Base-by-base conservation (phyloP, 208 protist genomes). In the Porcisia hertigi region DNA sequence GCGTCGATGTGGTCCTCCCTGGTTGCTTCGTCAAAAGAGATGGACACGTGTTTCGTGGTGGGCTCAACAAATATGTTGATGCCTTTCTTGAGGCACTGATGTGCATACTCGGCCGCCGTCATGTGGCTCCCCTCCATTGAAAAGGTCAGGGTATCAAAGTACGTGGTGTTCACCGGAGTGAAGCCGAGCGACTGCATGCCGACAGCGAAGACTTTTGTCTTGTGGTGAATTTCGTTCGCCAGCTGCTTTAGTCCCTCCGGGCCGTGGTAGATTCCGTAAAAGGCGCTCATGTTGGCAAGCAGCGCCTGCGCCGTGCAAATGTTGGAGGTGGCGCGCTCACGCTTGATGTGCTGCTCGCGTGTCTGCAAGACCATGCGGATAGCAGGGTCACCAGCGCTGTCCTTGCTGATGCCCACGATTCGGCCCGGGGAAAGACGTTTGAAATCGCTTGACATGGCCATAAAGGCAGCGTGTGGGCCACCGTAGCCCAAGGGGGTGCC, bases 221-320 rank as follows among this genome's bases (percentile, higher is more conserved):
- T 86, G 20, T 49, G 39, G 80, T 99, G 96, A 36, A 99, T 93
- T 63, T 90, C 86, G n/a, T 83, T 71, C 4, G 96, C 97, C 75
- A 99, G 98, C 57, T 93, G 82, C 71, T 88, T 96, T 6, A 99
- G 80, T 39, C 98, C 98, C 34, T 98, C 83, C 43, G 98, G 96
- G 23, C 99, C 99, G 81, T 99, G 99, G 87, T 99, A 99, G 59
- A 99, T 88, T 25, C 85, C 97, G 89, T 99, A 99, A 79, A 99
- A 98, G 71, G 95, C 98, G 69, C 94, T 90, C 67, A 99, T 97
- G 83, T 99, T 99, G 14, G 98, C 98, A 6, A 99, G 85, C 25
- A 99, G 89, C 5, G 98, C 98, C 90, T 99, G 97, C 49, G 98
- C 97, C 4, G 99, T 99, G 86, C 98, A 99, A 77, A 99, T 99